Percentiles rank a stretch among this genome's conserved stretches.
Conservation (phyloP, 805 yeast species). For the Pichia ethanolica region DNA sequence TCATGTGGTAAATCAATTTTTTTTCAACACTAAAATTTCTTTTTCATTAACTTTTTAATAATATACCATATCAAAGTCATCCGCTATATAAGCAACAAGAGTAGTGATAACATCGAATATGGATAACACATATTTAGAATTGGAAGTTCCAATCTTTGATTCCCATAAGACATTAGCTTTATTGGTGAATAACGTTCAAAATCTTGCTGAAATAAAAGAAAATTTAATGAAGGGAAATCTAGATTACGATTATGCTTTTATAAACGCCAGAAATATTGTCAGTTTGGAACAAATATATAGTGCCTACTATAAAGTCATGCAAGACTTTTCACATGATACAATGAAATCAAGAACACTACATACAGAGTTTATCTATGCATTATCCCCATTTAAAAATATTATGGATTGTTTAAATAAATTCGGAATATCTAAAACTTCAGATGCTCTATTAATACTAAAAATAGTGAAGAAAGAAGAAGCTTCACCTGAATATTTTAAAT, state of each 20-base stretch:
- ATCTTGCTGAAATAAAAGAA: slow-evolving; percentile 37
- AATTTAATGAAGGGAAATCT: slow-evolving; percentile 38
- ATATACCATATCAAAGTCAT: no score
- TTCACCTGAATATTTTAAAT: slow-evolving; percentile 8
- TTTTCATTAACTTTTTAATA: no score
- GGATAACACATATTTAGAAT: slow-evolving; percentile 4
- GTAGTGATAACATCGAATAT: no score
- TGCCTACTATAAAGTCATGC: slow-evolving; percentile 53
- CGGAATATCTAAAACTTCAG: slow-evolving; percentile 52
- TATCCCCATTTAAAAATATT: slow-evolving; percentile 66
- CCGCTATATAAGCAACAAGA: no score
- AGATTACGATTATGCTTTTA: slow-evolving; percentile 54
- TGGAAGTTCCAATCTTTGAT: slow-evolving; percentile 17
- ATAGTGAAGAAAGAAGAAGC: slow-evolving; percentile 26
- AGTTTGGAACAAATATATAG: slow-evolving; percentile 56
- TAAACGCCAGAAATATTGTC: slow-evolving; percentile 50
- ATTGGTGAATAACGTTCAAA: slow-evolving; percentile 40
- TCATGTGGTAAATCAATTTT: no score
- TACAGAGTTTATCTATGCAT: slow-evolving; percentile 61
- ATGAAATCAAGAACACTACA: slow-evolving; percentile 60
- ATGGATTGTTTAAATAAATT: slow-evolving; percentile 64
- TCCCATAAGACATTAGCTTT: slow-evolving; percentile 17
- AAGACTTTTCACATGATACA: slow-evolving; percentile 39
- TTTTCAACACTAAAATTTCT: no score
- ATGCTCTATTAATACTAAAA: slow-evolving; percentile 44